phyloP scores from a whole-genome alignment of 768 basidiomycete genomes.

The Leccinum barrowsii region DNA sequence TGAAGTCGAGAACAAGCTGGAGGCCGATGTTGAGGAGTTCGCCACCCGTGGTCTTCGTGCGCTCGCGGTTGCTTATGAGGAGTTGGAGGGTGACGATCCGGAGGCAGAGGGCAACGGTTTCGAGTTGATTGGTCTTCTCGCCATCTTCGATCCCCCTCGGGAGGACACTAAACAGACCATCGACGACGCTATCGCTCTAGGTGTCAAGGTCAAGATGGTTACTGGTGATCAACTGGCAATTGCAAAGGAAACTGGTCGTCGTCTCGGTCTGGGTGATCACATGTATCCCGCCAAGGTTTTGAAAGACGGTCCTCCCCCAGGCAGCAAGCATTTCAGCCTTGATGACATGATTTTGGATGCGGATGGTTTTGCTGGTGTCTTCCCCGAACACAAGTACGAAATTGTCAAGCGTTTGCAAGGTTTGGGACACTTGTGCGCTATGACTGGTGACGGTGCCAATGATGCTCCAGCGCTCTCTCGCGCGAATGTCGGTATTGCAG shows the following conservation, averaged over 20 bases:
- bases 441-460: constrained; percentile 99
- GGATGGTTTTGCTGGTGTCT: constrained; percentile 98
- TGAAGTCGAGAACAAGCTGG: constrained; percentile 85
- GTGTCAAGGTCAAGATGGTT: constrained; percentile 99
- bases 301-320: constrained; percentile 91
- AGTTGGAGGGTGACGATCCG: constrained; percentile 75
- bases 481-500: constrained; percentile 99
- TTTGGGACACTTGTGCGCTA: constrained; percentile 93
- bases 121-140: constrained; percentile 93
- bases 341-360: constrained; percentile 99
- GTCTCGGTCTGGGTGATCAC: constrained; percentile 97
- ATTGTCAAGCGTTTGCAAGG: constrained; percentile 98
- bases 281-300: constrained; percentile 99
- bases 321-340: constrained; percentile 75
- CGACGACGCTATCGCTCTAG: constrained; percentile 92
- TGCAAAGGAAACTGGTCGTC: constrained; percentile 98
- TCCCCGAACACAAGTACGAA: constrained; percentile 99
- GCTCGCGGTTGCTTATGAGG: constrained; percentile 93
- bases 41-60: constrained; percentile 94
- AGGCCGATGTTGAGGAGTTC: constrained; percentile 95
- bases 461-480: constrained; percentile 97
- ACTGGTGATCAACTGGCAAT: constrained; percentile 99
- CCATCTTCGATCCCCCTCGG: constrained; percentile 98
- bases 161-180: constrained; percentile 99
- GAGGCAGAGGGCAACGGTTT: constrained; percentile 95